Percentiles rank a stretch among this genome's conserved stretches.
These are phyloP conservation scores for Cicer pinnatifidum DNA, from an alignment of 306 rosid genomes.

Conservation along the genomic window DNA sequence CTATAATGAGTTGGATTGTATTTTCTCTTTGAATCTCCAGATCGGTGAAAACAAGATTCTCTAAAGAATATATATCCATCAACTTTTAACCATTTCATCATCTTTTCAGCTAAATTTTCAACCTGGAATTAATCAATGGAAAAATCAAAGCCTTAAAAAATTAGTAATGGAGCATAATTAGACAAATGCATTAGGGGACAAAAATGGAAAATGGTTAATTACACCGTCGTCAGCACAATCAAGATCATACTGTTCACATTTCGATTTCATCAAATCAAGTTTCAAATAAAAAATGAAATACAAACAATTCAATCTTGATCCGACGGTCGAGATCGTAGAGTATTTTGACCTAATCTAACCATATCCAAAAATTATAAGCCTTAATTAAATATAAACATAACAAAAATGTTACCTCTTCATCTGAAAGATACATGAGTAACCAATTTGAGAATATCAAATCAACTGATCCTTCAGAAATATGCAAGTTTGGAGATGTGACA, in stretches of 20 bases:
- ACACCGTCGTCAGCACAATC: neutral
- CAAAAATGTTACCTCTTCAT: conserved; percentile 62
- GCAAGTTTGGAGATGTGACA: conserved; percentile 77
- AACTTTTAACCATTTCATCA: conserved; percentile 87
- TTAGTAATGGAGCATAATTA: conserved; percentile 13
- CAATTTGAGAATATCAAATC: conserved; percentile 94
- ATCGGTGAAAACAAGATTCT: conserved; percentile 96
- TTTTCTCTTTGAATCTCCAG: conserved; percentile 92
- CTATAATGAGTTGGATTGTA: conserved; percentile 95
- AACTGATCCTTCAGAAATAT: conserved; percentile 67
- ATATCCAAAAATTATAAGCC: neutral
- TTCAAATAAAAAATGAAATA: neutral
- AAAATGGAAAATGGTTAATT: neutral
- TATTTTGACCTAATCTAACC: neutral
- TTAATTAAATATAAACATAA: neutral
- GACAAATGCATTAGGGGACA: neutral
- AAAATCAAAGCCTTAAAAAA: conserved; percentile 18
- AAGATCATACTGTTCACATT: neutral
- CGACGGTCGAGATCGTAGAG: accelerated
- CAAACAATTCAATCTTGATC: neutral
- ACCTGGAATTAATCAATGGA: conserved; percentile 56
- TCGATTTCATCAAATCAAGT: neutral
- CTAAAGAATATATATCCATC: conserved; percentile 89
- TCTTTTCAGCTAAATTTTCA: conserved; percentile 66
- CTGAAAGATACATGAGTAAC: conserved; percentile 96